Evolutionary conservation across 768 basidiomycete genomes (phyloP), one percentile per base, ranked within the genome.

Genomic region (Lyophyllum atratum): DNA sequence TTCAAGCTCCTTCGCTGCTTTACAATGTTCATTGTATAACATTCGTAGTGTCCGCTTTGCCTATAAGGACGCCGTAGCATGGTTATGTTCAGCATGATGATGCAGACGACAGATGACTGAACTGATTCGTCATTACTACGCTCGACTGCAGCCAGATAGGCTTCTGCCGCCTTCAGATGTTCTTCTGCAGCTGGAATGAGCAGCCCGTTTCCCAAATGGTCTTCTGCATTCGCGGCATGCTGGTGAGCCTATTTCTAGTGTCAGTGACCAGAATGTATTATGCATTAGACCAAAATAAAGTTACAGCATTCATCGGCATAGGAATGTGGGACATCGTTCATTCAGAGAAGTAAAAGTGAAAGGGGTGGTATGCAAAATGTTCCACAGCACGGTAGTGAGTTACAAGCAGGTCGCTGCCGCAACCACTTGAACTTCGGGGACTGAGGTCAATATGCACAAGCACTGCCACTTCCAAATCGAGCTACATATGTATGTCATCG

Each of bases 191-290:
- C 89, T 33, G 84, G 83, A 21, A 91, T 81, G 51, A 91, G 79
- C 6, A 90, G 75, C 12, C 92, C 92, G 56, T 83, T 80, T 12
- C 76, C 78, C 44, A 81, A 66, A 64, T 81, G 84, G 56, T 92
- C 90, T 49, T 93, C 90, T 33, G 90, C 91, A 64, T 88, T 89
- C 15, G 86, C 85, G 52, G 88, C 88, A 72, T 92, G 90, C 64
- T 88, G 85, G 69, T 93, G 89, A 21, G 92, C 91, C 90, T 93
- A 68, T 55, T 34, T 43, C 49, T 52, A 39, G 59, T 46, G 49
- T 59, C 14, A 59, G 57, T 44, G 25, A 49, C 25, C 3, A 3
- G 25, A n/a, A 26, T 25, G 24, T 19, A 43, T 31, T 26, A 10
- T 12, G 40, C 44, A 19, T 50, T 58, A n/a, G 39, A 49, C 54